Percentiles rank a stretch among this genome's conserved stretches.
Conservation (phyloP, 495 filamentous ascomycete species). For the Penicillium coffeae region DNA sequence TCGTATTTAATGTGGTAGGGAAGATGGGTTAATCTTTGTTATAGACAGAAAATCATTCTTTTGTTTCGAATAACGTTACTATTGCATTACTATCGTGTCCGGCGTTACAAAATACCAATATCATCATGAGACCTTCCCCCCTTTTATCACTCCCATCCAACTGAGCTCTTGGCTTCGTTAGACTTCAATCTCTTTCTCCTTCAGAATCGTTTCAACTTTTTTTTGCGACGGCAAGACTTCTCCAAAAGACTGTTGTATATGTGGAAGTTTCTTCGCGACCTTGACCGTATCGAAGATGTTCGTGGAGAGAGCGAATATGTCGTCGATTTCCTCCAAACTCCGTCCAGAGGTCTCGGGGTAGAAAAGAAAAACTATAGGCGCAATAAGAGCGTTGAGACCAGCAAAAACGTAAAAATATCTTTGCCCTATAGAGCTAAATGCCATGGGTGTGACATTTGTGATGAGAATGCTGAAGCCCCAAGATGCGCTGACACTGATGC, state of each 20-base stretch:
- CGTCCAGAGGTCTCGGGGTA: slow-evolving; percentile 55
- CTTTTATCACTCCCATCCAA: neutral
- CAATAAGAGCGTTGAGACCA: slow-evolving; percentile 12
- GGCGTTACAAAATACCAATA: too few species aligned
- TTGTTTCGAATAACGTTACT: too few species aligned
- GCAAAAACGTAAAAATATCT: slow-evolving; percentile 22
- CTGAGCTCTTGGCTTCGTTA: neutral
- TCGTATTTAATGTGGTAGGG: too few species aligned
- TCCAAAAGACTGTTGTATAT: neutral
- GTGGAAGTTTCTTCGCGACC: slow-evolving; percentile 9
- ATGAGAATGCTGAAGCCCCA: slow-evolving; percentile 34
- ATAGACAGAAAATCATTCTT: too few species aligned
- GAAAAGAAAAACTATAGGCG: slow-evolving; percentile 27
- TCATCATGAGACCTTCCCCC: neutral
- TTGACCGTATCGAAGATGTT: slow-evolving; percentile 10
- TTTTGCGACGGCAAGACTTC: neutral
- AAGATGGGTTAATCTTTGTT: too few species aligned
- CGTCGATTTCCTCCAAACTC: slow-evolving; percentile 53
- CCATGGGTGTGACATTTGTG: slow-evolving; percentile 20
- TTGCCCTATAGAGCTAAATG: slow-evolving; percentile 13
- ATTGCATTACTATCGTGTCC: too few species aligned
- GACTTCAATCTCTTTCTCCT: neutral
- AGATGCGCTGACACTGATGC: slow-evolving; percentile 41
- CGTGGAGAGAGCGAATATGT: slow-evolving; percentile 37
- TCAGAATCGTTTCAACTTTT: neutral